Conservation (phyloP, 78 protist genomes). For the Creolimax fragrantissima region DNA sequence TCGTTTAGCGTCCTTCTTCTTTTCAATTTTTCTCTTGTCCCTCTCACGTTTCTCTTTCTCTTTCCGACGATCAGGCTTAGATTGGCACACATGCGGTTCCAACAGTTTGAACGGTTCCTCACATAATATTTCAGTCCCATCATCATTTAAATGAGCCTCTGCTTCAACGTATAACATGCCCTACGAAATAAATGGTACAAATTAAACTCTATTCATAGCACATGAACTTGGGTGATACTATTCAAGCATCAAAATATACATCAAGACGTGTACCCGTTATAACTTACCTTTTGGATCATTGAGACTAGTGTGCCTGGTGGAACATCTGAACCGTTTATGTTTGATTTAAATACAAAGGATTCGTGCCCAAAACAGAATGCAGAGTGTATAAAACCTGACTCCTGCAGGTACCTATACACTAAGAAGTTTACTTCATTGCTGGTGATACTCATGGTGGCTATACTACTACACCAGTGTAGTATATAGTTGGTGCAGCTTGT, state of each 20-base stretch:
- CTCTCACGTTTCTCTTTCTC: slow-evolving; percentile 17
- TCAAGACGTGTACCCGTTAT: too few relatives aligned
- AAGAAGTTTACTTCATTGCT: slow-evolving; percentile 83
- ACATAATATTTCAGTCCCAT: slow-evolving; percentile 60
- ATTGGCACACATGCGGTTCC: background rate
- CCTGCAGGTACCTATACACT: slow-evolving; percentile 78
- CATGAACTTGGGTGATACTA: background rate
- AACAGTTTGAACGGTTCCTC: slow-evolving; percentile 44
- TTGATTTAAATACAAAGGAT: slow-evolving; percentile 37
- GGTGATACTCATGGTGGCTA: slow-evolving; percentile 32
- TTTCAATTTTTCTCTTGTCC: background rate
- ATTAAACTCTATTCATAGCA: background rate
- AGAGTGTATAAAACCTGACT: slow-evolving; percentile 86
- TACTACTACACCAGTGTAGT: too few relatives aligned
- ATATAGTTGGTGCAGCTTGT: too few relatives aligned
- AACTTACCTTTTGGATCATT: slow-evolving; percentile 78
- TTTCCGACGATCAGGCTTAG: background rate
- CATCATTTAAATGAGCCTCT: slow-evolving; percentile 11
- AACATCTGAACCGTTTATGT: slow-evolving; percentile 48
- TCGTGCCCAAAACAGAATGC: slow-evolving; percentile 85
- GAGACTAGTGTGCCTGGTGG: slow-evolving; percentile 81
- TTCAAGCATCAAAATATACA: too few relatives aligned
- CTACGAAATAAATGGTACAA: too few relatives aligned
- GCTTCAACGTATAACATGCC: background rate
- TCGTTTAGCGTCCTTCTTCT: slow-evolving; percentile 19